Evolutionary conservation across 768 basidiomycete genomes (phyloP).

Genomic region (Steccherinum ochraceum): DNA sequence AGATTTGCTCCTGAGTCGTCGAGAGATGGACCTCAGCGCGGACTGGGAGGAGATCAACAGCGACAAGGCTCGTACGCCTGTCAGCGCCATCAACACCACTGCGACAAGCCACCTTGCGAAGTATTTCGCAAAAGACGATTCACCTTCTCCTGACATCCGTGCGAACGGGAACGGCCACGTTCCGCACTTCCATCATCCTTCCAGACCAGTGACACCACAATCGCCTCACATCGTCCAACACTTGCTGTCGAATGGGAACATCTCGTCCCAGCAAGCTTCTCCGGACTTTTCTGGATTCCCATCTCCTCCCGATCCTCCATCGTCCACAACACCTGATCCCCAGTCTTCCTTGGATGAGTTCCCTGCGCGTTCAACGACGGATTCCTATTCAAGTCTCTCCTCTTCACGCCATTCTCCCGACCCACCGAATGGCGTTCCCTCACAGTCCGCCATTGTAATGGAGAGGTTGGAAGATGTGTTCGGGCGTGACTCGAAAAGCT

Average conservation of each 20-base stretch:
- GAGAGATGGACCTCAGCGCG: conserved; percentile 46
- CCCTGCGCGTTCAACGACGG: conserved; percentile 62
- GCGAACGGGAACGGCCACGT: not conserved
- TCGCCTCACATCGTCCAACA: conserved; percentile 6
- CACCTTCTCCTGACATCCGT: not conserved
- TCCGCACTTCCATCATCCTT: not conserved
- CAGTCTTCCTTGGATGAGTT: conserved; percentile 72
- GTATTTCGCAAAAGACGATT: not conserved
- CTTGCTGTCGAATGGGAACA: not conserved
- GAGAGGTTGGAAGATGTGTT: conserved; percentile 69
- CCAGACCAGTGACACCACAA: conserved; percentile 2
- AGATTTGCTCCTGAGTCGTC: conserved; percentile 52
- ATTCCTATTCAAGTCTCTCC: conserved; percentile 57
- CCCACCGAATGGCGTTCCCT: conserved; percentile 24
- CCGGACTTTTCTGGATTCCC: conserved; percentile 18
- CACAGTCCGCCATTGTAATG: conserved; percentile 49
- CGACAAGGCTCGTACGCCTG: conserved; percentile 43
- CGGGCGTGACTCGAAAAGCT: conserved; percentile 49
- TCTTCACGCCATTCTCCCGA: conserved; percentile 61
- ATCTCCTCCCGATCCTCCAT: conserved; percentile 45
- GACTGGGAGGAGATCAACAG: conserved; percentile 64
- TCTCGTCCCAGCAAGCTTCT: not conserved
- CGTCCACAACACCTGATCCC: conserved; percentile 70
- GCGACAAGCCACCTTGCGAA: conserved; percentile 4
- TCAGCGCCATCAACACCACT: conserved; percentile 24